These are phyloP conservation scores for Streptanthus diversifolius DNA, from an alignment of 345 rosid genomes.

Conservation along the genomic window DNA sequence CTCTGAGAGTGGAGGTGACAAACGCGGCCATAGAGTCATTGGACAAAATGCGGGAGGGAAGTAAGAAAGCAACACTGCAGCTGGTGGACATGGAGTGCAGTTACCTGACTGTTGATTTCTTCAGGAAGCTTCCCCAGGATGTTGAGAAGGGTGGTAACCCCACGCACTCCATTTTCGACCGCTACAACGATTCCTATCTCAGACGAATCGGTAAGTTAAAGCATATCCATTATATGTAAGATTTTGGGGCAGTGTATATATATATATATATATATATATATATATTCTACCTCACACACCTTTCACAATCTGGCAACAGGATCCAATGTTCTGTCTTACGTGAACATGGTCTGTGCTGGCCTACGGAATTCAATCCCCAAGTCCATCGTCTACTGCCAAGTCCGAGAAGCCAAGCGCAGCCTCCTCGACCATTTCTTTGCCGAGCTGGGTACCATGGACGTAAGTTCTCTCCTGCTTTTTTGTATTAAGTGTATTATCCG, in stretches of 20 bases:
- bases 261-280: background rate
- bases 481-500: background rate
- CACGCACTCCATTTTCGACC: slow-evolving; percentile 87
- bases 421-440: slow-evolving; percentile 91
- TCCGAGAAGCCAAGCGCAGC: slow-evolving; percentile 95
- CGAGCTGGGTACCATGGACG: slow-evolving; percentile 91
- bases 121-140: slow-evolving; percentile 98
- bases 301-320: slow-evolving; percentile 46
- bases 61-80: slow-evolving; percentile 88
- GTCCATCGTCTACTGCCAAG: slow-evolving; percentile 93
- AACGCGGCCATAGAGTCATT: slow-evolving; percentile 93
- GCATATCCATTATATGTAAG: background rate
- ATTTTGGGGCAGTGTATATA: background rate
- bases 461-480: slow-evolving; percentile 26
- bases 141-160: slow-evolving; percentile 98
- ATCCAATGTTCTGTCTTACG: slow-evolving; percentile 82
- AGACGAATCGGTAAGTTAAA: slow-evolving; percentile 78
- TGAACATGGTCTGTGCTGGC: slow-evolving; percentile 85
- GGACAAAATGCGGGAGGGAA: slow-evolving; percentile 82
- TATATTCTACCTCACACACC: background rate
- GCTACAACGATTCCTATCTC: slow-evolving; percentile 88
- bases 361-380: slow-evolving; percentile 92
- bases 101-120: slow-evolving; percentile 93
- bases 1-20: slow-evolving; percentile 80
- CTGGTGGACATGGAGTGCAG: slow-evolving; percentile 95